Evolutionary conservation across 106 monocot species (phyloP), one percentile per base, ranked within the genome.

Genomic region (Dendrobium huoshanense): DNA sequence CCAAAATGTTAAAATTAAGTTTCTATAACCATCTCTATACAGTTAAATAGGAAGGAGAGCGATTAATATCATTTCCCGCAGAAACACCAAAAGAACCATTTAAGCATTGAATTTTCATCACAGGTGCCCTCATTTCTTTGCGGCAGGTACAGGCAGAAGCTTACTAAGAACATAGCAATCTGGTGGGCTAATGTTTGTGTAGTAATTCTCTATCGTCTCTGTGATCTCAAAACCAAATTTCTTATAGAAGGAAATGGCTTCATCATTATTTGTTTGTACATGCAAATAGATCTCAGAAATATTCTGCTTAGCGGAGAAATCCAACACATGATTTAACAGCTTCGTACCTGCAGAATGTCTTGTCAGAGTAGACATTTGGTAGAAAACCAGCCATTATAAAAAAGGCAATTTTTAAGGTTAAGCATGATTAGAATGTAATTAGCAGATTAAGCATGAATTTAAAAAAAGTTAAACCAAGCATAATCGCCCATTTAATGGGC

Each of bases 191-290:
- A 97, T 97, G 77, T 97, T 92, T 64, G 82, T 83, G 47, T 97
- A 97, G 59, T 97, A 97, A 75, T 97, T 97, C 48, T 92, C 78
- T 9, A 97, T 97, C 25, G 92, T 97, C 24, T 94, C 90, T 4
- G 90, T 92, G 77, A 97, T 88, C 67, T 92, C 94, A 77, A 97
- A 97, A 3, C 97, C 94, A 80, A 90, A 97, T 86, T 97, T 97
- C 88, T 92, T 97, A 41, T 97, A 94, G 80, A 97, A 97, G 48
- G 78, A 20, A 51, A 97, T 94, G 55, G 97, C 97, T 31, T 94
- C 97, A 9, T 94, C 94, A 11, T 97, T 94, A 83, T 91, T 97
- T 72, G 97, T 97, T 88, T 97, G 94, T 19, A 94, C 97, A 49
- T 97, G 97, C 80, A 97, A 81, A 79, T 97, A 97, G 7, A 97